Conservation (phyloP, 495 filamentous ascomycete species). For the Trichoderma asperelloides region DNA sequence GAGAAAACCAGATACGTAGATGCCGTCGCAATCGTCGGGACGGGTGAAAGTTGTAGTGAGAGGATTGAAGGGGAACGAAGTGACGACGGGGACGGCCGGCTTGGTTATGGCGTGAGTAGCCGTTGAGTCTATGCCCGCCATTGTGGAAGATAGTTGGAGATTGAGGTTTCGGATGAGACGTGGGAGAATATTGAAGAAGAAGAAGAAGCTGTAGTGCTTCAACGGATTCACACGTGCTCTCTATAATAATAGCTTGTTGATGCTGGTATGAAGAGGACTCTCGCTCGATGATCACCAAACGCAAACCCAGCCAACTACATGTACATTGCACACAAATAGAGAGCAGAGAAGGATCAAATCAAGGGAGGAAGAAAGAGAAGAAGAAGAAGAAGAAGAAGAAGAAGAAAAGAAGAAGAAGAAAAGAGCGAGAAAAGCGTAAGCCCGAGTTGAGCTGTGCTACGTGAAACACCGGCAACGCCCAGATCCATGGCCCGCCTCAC, state of each 20-base stretch:
- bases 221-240: background rate
- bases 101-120: background rate
- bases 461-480: background rate
- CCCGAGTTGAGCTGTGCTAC: background rate
- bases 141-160: background rate
- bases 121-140: background rate
- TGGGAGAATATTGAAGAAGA: background rate
- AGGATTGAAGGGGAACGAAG: conserved; percentile 14
- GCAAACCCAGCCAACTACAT: background rate
- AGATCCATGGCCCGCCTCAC: background rate
- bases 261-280: background rate
- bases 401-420: background rate
- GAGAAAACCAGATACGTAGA: conserved; percentile 14
- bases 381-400: background rate
- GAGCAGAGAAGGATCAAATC: background rate
- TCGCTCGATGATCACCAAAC: background rate
- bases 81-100: conserved; percentile 10
- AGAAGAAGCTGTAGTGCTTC: background rate
- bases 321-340: background rate
- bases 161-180: background rate
- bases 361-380: background rate
- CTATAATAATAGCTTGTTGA: background rate
- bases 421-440: background rate
- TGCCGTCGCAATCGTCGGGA: conserved; percentile 14
- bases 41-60: conserved; percentile 20